Conservation (phyloP, 805 yeast genomes). For the Spencermartinsiella europaea region DNA sequence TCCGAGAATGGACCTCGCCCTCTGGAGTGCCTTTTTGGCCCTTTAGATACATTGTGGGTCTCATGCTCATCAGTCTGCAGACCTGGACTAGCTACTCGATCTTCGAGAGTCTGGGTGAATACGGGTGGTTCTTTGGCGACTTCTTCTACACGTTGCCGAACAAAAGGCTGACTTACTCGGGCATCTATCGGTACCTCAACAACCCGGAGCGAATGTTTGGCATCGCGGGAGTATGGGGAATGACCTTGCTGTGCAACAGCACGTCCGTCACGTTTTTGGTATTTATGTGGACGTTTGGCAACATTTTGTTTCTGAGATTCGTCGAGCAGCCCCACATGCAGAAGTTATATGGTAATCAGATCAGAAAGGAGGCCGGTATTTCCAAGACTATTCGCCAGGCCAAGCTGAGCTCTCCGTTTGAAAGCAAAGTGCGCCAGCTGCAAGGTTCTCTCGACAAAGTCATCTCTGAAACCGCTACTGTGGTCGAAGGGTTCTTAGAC, state of each 20-base stretch:
- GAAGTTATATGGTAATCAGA: constrained; percentile 61
- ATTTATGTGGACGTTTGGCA: constrained; percentile 60
- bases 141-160: constrained; percentile 54
- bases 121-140: constrained; percentile 90
- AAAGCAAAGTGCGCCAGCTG: constrained; percentile 20
- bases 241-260: constrained; percentile 51
- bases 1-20: constrained; percentile 27
- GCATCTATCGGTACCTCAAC: constrained; percentile 75
- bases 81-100: constrained; percentile 66
- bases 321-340: constrained; percentile 77
- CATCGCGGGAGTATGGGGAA: constrained; percentile 74
- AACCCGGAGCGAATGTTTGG: constrained; percentile 80
- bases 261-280: constrained; percentile 46
- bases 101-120: constrained; percentile 66
- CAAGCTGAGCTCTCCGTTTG: constrained; percentile 26
- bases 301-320: constrained; percentile 61
- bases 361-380: constrained; percentile 49
- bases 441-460: constrained; percentile 38
- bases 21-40: constrained; percentile 35
- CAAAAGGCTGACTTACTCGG: constrained; percentile 61
- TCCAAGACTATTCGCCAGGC: constrained; percentile 33
- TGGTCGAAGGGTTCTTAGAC: constrained; percentile 41
- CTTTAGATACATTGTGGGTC: constrained; percentile 56
- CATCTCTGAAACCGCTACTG: constrained; percentile 35
- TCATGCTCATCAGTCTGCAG: constrained; percentile 52